Percentiles rank a stretch among this genome's conserved stretches.
These are phyloP conservation scores for Heritiera littoralis DNA, from an alignment of 345 rosid genomes.

Conservation along the genomic window DNA sequence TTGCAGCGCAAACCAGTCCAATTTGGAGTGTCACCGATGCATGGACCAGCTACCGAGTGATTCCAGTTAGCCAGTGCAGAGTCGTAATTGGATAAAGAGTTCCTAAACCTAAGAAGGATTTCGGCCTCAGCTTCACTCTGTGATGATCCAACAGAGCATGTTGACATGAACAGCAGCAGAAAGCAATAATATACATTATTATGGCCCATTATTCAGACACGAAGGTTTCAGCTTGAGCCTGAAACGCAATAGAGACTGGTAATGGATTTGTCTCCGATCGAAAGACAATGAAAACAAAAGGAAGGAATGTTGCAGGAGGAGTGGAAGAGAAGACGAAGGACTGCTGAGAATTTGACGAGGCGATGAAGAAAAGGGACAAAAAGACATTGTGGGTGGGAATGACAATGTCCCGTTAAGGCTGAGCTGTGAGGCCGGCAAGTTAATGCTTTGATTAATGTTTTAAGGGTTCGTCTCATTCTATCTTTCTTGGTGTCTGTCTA, in stretches of 20 bases:
- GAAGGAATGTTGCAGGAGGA: not conserved
- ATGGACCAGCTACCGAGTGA: constrained; percentile 34
- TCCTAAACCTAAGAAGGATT: constrained; percentile 54
- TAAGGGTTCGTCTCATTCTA: too few relatives aligned
- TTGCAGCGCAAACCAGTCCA: constrained; percentile 69
- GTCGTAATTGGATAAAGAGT: constrained; percentile 37
- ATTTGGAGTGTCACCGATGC: constrained; percentile 23
- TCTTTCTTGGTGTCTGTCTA: not conserved
- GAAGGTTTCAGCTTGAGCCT: not conserved
- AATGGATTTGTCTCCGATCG: not conserved
- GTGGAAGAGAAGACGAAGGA: not conserved
- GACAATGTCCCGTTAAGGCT: not conserved
- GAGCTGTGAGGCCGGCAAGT: constrained; percentile 7
- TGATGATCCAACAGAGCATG: not conserved
- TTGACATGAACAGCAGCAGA: not conserved
- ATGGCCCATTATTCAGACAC: not conserved
- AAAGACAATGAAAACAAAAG: not conserved
- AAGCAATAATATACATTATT: not conserved
- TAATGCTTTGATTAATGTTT: not conserved
- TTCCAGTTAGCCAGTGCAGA: constrained; percentile 43
- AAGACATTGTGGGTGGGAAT: not conserved
- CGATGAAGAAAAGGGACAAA: not conserved
- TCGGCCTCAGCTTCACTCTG: constrained; percentile 38
- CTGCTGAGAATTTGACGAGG: not conserved
- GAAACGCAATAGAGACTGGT: not conserved